Evolutionary conservation across 768 basidiomycete genomes (phyloP).

Genomic region (Lentinula edodes): DNA sequence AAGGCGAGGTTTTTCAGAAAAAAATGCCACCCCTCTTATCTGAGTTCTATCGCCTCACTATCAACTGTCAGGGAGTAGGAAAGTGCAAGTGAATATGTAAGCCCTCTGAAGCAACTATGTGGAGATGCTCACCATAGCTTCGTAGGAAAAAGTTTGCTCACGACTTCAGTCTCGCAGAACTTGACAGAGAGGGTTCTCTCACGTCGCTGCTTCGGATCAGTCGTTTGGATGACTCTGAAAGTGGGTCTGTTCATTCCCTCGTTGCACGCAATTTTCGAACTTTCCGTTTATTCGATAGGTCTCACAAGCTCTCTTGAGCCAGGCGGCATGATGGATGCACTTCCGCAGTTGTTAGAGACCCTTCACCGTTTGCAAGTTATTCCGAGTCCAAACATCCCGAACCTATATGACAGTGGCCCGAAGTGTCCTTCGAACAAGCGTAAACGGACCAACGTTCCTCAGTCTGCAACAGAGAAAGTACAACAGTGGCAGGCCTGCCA

Average conservation of each 20-base stretch:
- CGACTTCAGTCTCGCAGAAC: not conserved
- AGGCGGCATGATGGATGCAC: not conserved
- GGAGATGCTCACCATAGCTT: not conserved
- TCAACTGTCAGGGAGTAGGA: not conserved
- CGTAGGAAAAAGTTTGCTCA: not conserved
- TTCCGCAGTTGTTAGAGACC: not conserved
- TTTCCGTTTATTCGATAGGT: not conserved
- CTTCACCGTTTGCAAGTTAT: not conserved
- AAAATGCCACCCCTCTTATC: not conserved
- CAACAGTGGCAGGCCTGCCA: not conserved
- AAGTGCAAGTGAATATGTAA: no score
- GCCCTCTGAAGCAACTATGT: not conserved
- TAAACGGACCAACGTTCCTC: not conserved
- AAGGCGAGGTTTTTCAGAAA: not conserved
- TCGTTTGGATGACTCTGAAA: not conserved
- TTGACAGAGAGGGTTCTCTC: not conserved
- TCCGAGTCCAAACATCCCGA: not conserved
- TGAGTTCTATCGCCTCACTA: not conserved
- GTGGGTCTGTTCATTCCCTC: not conserved
- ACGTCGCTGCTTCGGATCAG: not conserved
- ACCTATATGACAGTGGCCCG: not conserved
- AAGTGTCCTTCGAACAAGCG: not conserved
- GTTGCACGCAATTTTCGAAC: not conserved
- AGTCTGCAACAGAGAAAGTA: not conserved
- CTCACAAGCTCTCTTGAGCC: not conserved